Percentiles rank a stretch among this genome's conserved stretches.
These are phyloP conservation scores for Metarhizium rileyi DNA, from an alignment of 2,329 filamentous ascomycete genomes.

Conservation along the genomic window DNA sequence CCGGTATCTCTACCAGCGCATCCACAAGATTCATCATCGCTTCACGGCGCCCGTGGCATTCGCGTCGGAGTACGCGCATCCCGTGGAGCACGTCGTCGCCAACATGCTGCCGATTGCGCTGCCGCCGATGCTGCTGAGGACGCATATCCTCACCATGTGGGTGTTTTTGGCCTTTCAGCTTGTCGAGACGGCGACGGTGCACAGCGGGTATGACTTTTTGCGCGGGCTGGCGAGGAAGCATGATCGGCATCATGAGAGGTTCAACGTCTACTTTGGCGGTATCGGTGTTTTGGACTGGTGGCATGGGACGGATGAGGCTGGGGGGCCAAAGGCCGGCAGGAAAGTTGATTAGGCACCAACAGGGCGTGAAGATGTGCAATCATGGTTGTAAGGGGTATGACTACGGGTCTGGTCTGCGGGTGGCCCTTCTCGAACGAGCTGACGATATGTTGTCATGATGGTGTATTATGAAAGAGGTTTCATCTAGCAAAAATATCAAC, in stretches of 20 bases:
- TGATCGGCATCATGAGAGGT: conserved; percentile 48
- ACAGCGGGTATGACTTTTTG: conserved; percentile 49
- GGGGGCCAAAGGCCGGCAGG: conserved; percentile 5
- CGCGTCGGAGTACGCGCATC: conserved; percentile 46
- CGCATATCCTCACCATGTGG: conserved; percentile 45
- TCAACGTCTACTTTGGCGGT: conserved; percentile 43
- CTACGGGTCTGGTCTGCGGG: too few species aligned
- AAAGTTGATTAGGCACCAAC: background rate
- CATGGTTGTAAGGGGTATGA: background rate
- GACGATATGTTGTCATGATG: too few species aligned
- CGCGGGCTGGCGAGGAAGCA: conserved; percentile 36
- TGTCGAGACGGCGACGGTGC: conserved; percentile 42
- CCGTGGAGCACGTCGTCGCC: conserved; percentile 44
- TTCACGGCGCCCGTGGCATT: conserved; percentile 47
- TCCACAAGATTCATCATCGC: conserved; percentile 47
- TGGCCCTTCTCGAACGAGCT: too few species aligned
- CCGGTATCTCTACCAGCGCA: conserved; percentile 34
- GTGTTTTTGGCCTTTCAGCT: conserved; percentile 37
- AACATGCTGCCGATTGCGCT: conserved; percentile 42
- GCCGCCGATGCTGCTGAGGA: conserved; percentile 33
- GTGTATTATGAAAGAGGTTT: too few species aligned
- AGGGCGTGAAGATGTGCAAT: background rate
- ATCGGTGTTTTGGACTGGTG: conserved; percentile 45
- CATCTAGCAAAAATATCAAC: too few species aligned
- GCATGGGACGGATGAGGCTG: conserved; percentile 34